These are phyloP conservation scores for Exophiala viscosa DNA, from an alignment of 2,329 filamentous ascomycete species.

Conservation along the genomic window DNA sequence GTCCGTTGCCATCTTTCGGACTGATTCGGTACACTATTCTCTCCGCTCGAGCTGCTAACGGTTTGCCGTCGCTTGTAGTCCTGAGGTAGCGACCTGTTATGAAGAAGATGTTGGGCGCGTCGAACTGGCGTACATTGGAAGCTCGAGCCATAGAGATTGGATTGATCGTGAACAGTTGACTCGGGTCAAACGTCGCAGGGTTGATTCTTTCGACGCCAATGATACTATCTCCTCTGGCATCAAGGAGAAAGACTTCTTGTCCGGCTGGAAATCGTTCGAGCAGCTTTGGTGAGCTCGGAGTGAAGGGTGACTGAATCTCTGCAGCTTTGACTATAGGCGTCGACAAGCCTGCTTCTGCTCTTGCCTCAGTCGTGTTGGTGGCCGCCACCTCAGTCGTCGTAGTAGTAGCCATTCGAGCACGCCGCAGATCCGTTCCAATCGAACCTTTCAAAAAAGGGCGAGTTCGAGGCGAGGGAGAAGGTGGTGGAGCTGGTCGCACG, in stretches of 20 bases:
- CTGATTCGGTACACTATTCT: not conserved
- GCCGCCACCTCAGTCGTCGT: too few relatives aligned
- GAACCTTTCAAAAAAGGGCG: not conserved
- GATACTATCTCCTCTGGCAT: constrained; percentile 3
- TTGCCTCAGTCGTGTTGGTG: too few relatives aligned
- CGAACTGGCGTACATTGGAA: not conserved
- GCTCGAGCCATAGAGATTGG: not conserved
- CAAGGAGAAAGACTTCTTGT: constrained; percentile 5
- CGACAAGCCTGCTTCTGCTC: too few relatives aligned
- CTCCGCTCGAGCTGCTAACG: not conserved
- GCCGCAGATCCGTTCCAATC: not conserved
- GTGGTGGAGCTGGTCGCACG: not conserved
- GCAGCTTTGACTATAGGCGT: not conserved
- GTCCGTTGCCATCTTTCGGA: not conserved
- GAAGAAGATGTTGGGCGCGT: constrained; percentile 1
- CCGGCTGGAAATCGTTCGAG: not conserved
- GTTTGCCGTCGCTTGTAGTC: not conserved
- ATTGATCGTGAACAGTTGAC: not conserved
- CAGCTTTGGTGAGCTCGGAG: not conserved
- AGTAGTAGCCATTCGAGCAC: too few relatives aligned
- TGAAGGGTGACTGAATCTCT: not conserved
- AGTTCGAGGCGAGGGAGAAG: not conserved
- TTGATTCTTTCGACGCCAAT: not conserved
- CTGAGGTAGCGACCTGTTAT: not conserved
- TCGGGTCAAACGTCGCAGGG: not conserved